phyloP scores from a whole-genome alignment of 768 basidiomycete species.

The Nidularia sp. region DNA sequence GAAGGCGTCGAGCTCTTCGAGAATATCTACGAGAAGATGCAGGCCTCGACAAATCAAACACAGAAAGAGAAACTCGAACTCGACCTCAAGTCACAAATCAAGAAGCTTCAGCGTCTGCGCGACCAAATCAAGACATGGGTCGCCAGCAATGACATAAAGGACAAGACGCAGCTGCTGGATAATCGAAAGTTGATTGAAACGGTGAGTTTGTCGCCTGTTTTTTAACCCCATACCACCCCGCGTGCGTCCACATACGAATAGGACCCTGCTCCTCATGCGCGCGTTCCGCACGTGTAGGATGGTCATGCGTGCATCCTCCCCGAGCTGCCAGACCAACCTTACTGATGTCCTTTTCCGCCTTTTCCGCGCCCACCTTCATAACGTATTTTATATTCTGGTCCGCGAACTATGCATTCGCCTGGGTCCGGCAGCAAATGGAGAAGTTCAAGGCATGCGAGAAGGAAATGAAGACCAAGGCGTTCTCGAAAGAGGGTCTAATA shows the following conservation, averaged over 20 bases:
- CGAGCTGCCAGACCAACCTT: background rate
- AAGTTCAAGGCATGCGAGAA: slow-evolving; percentile 99
- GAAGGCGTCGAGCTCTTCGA: slow-evolving; percentile 96
- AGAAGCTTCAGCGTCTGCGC: slow-evolving; percentile 96
- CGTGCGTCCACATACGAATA: slow-evolving; percentile 1
- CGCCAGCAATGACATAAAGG: slow-evolving; percentile 97
- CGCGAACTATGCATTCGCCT: background rate
- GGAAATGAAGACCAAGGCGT: slow-evolving; percentile 99
- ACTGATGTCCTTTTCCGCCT: background rate
- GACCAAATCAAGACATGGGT: slow-evolving; percentile 99
- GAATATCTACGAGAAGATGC: slow-evolving; percentile 97
- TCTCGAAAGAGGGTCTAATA: slow-evolving; percentile 96
- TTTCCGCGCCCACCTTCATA: background rate
- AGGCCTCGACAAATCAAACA: slow-evolving; percentile 84
- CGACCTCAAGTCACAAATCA: slow-evolving; percentile 82
- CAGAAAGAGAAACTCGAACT: slow-evolving; percentile 52
- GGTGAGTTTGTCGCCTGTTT: slow-evolving; percentile 46
- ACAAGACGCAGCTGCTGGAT: slow-evolving; percentile 89
- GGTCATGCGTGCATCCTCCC: background rate
- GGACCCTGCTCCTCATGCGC: background rate
- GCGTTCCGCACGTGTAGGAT: background rate
- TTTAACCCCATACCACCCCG: slow-evolving; percentile 4
- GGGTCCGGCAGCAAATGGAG: slow-evolving; percentile 90
- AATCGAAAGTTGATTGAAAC: slow-evolving; percentile 96
- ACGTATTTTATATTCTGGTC: background rate